Percentiles rank a stretch among this genome's conserved stretches.
Conservation (phyloP, 2,329 filamentous ascomycete species). For the Sporothrix pseudoabietina region DNA sequence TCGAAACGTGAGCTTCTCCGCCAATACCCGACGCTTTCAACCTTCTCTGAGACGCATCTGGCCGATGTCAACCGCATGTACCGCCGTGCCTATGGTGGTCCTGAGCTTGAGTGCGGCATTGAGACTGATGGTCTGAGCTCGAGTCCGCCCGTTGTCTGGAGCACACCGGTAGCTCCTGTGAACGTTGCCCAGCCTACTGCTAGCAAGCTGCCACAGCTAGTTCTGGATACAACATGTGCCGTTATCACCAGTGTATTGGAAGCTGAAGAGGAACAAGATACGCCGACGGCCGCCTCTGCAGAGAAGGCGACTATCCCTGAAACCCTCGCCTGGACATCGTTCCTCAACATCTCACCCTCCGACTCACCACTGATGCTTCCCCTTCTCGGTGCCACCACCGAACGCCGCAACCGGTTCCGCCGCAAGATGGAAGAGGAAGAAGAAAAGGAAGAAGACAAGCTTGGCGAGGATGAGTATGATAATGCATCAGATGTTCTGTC, state of each 20-base stretch:
- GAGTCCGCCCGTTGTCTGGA: conserved; percentile 26
- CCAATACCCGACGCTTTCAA: conserved; percentile 59
- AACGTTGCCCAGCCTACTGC: neutral
- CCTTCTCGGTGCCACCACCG: conserved; percentile 17
- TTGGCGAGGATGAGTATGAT: conserved; percentile 8
- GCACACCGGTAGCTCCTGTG: neutral
- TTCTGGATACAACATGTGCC: neutral
- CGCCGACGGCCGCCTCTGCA: conserved; percentile 7
- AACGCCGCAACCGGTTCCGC: conserved; percentile 20
- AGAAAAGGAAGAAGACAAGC: neutral
- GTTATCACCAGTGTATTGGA: neutral
- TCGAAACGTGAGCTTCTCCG: conserved; percentile 54
- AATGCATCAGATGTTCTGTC: conserved; percentile 8
- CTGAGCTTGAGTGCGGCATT: conserved; percentile 50
- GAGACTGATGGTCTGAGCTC: conserved; percentile 43
- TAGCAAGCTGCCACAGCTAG: conserved; percentile 29
- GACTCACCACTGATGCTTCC: conserved; percentile 6
- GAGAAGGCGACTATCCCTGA: neutral
- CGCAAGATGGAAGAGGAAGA: neutral
- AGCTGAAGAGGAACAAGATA: conserved; percentile 22
- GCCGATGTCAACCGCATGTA: conserved; percentile 60
- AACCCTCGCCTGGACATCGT: conserved; percentile 9
- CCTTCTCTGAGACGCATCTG: conserved; percentile 53
- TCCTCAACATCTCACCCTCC: conserved; percentile 2
- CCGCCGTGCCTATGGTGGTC: conserved; percentile 57